Evolutionary conservation across 768 basidiomycete genomes (phyloP).

Genomic region (Chalciporus sphaerocephalus): DNA sequence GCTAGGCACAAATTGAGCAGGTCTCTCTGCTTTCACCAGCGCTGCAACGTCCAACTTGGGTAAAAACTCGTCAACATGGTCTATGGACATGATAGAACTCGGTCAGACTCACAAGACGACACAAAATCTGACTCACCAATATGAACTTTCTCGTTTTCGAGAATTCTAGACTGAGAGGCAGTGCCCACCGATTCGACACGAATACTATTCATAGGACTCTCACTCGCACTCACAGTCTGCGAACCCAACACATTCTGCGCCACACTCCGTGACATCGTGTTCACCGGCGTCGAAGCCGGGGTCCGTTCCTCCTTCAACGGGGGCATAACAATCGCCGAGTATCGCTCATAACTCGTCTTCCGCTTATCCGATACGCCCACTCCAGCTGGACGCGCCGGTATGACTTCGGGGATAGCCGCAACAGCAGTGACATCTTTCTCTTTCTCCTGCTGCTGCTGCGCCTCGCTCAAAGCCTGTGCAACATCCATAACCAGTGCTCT

Average conservation of each 20-base stretch:
- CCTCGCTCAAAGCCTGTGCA: slow-evolving; percentile 54
- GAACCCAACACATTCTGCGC: slow-evolving; percentile 3
- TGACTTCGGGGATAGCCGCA: neutral
- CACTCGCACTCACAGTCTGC: slow-evolving; percentile 11
- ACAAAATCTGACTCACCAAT: slow-evolving; percentile 28
- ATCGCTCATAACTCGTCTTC: slow-evolving; percentile 64
- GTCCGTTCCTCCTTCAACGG: slow-evolving; percentile 66
- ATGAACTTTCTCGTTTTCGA: slow-evolving; percentile 22
- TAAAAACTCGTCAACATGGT: slow-evolving; percentile 40
- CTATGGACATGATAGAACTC: slow-evolving; percentile 23
- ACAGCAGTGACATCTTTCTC: neutral
- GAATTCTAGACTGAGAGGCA: neutral
- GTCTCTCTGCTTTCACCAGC: slow-evolving; percentile 34
- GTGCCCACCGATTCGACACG: neutral
- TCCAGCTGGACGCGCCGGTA: slow-evolving; percentile 1
- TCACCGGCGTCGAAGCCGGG: slow-evolving; percentile 49
- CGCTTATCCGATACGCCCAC: slow-evolving; percentile 46
- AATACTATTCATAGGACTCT: slow-evolving; percentile 12
- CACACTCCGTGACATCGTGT: slow-evolving; percentile 43
- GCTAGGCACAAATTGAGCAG: slow-evolving; percentile 19
- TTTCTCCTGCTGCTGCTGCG: slow-evolving; percentile 16
- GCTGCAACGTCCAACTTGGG: slow-evolving; percentile 47
- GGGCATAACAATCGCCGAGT: slow-evolving; percentile 58
- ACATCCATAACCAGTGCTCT: slow-evolving; percentile 77
- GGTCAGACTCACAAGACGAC: neutral